A percentile compares a stretch with the other conserved stretches of the same genome.
phyloP scores from a whole-genome alignment of 768 basidiomycete genomes.

The Coprinopsis strossmayeri region DNA sequence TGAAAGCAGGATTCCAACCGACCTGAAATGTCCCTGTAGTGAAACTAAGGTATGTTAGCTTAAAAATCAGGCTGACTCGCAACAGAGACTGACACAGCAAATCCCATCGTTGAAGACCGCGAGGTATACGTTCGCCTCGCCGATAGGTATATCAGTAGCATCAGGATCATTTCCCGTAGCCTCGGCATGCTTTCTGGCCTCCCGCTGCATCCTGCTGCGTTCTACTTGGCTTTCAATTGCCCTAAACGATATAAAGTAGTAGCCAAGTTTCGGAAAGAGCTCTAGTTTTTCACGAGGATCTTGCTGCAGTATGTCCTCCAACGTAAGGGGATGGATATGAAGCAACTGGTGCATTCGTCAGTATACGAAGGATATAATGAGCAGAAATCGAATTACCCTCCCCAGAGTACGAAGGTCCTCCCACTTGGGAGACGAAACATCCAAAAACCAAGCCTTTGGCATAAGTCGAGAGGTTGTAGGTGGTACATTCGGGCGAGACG shows the following conservation, averaged over 20 bases:
- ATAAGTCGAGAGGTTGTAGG: background rate
- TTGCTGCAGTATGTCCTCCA: conserved; percentile 89
- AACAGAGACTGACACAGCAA: conserved; percentile 46
- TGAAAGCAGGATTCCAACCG: too few species aligned
- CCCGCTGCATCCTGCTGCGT: conserved; percentile 31
- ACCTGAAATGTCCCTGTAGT: conserved; percentile 82
- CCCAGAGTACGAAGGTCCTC: conserved; percentile 83
- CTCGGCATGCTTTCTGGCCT: conserved; percentile 21
- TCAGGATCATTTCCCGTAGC: conserved; percentile 15
- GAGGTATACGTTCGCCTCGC: conserved; percentile 82
- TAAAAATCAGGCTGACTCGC: background rate
- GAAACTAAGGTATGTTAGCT: conserved; percentile 52
- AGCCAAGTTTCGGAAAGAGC: conserved; percentile 79
- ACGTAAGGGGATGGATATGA: conserved; percentile 85
- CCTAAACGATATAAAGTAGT: conserved; percentile 86
- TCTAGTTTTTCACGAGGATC: conserved; percentile 92
- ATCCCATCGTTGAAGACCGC: conserved; percentile 88
- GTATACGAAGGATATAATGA: background rate
- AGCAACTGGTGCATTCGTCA: conserved; percentile 44
- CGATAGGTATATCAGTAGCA: conserved; percentile 41
- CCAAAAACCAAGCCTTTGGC: conserved; percentile 81
- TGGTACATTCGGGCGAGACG: background rate
- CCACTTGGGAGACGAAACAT: conserved; percentile 82
- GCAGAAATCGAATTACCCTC: conserved; percentile 45
- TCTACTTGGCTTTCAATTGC: conserved; percentile 60